Evolutionary conservation across 2,329 filamentous ascomycete species (phyloP).

Genomic region (Sphaerostilbella broomeana): DNA sequence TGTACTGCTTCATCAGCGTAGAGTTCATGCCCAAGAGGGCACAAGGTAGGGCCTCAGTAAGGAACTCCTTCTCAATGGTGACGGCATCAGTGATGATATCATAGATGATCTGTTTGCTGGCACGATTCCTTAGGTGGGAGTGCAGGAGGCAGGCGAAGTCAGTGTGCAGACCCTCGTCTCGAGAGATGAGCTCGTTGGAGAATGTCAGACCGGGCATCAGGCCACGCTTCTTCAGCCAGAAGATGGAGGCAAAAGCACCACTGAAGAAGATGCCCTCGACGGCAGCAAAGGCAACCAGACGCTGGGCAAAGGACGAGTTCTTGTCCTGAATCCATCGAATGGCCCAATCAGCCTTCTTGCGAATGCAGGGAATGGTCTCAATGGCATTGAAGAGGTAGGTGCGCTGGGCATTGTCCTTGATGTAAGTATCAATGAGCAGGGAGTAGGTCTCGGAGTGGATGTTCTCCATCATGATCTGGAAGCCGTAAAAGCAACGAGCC

Average conservation of each 20-base stretch:
- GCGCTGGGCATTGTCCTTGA: conserved; percentile 93
- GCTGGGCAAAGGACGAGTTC: conserved; percentile 89
- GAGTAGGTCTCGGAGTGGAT: conserved; percentile 99
- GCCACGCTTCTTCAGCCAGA: conserved; percentile 99
- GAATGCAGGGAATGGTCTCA: conserved; percentile 97
- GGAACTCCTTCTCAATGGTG: conserved; percentile 91
- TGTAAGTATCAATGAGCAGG: conserved; percentile 97
- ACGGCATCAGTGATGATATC: conserved; percentile 94
- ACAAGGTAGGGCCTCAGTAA: conserved; percentile 89
- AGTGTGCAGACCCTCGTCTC: conserved; percentile 98
- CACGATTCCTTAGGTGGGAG: conserved; percentile 93
- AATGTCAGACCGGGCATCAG: conserved; percentile 98
- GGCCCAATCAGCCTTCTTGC: conserved; percentile 98
- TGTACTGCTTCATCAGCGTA: conserved; percentile 98
- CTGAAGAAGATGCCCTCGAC: conserved; percentile 99
- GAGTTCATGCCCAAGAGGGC: conserved; percentile 97
- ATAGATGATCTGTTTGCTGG: conserved; percentile 71
- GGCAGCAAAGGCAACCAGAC: conserved; percentile 91
- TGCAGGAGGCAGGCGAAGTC: conserved; percentile 97
- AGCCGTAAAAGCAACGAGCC: conserved; percentile 98
- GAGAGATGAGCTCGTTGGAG: conserved; percentile 99
- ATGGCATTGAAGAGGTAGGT: conserved; percentile 97
- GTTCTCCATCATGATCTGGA: conserved; percentile 99
- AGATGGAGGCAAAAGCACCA: conserved; percentile 96
- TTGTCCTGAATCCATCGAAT: conserved; percentile 90